Percentiles rank a stretch among this genome's conserved stretches.
phyloP scores from a whole-genome alignment of 2,329 filamentous ascomycete genomes.

The Apiospora saccharicola region DNA sequence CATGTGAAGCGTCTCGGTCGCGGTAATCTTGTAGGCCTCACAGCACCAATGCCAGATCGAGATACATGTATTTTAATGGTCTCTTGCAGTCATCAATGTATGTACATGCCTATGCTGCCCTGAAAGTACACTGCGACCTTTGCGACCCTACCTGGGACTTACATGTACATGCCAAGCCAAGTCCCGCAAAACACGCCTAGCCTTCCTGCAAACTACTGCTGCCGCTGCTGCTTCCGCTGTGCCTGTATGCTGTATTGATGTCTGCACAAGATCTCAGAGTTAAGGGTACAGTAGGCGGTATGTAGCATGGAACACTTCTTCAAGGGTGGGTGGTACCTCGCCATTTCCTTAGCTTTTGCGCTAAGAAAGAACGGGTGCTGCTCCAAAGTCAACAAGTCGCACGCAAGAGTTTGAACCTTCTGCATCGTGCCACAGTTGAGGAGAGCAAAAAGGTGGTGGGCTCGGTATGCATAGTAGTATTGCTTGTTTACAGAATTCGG shows the following conservation, averaged over 20 bases:
- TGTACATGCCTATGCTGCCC: not conserved
- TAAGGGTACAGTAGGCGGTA: not conserved
- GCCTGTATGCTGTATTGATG: not conserved
- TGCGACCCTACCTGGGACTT: not conserved
- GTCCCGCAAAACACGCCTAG: not conserved
- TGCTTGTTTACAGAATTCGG: not conserved
- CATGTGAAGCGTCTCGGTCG: not conserved
- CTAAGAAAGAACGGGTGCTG: conserved; percentile 10
- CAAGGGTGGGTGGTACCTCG: not conserved
- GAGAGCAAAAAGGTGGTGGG: not conserved
- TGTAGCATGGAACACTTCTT: not conserved
- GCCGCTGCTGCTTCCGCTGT: not conserved
- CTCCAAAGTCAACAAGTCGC: conserved; percentile 7
- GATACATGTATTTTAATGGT: too few species aligned
- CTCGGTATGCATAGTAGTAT: not conserved
- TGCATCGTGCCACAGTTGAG: conserved; percentile 4
- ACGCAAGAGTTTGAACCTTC: conserved; percentile 12
- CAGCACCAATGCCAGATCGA: not conserved
- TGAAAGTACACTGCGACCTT: not conserved
- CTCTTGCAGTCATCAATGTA: not conserved
- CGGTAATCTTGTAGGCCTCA: not conserved
- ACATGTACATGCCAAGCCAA: not conserved
- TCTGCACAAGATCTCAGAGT: conserved; percentile 1
- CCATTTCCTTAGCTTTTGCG: conserved; percentile 16
- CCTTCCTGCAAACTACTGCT: not conserved